Conservation (phyloP, 2,329 filamentous ascomycete genomes). For the Venturia asperata region DNA sequence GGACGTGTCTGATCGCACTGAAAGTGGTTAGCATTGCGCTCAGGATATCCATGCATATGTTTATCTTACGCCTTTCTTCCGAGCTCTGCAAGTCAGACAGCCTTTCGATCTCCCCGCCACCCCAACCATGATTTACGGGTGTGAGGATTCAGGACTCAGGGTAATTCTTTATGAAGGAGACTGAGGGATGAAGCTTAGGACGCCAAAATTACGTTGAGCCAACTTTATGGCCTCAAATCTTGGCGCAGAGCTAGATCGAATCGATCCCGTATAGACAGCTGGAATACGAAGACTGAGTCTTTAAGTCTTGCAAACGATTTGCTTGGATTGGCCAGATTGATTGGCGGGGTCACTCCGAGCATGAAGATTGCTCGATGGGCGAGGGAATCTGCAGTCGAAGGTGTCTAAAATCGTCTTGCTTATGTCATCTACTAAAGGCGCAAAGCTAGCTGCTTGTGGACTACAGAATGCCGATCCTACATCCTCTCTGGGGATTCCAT, state of each 20-base stretch:
- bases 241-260: background rate
- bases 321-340: too few relatives aligned
- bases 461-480: background rate
- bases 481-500: background rate
- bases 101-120: conserved; percentile 17
- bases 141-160: background rate
- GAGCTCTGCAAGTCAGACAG: conserved; percentile 11
- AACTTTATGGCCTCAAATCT: background rate
- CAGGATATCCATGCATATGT: background rate
- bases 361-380: background rate
- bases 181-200: background rate
- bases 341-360: background rate
- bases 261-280: background rate
- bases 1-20: conserved; percentile 17
- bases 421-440: background rate
- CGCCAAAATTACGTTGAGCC: background rate
- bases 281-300: background rate
- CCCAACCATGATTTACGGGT: conserved; percentile 4
- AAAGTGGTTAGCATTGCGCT: conserved; percentile 14
- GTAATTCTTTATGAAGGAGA: background rate
- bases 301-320: background rate
- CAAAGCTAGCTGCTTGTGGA: conserved; percentile 1
- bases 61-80: conserved; percentile 19
- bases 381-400: background rate
- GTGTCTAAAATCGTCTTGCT: background rate